Conservation (phyloP, 331 rosid species). For the Phaseolus coccineus region DNA sequence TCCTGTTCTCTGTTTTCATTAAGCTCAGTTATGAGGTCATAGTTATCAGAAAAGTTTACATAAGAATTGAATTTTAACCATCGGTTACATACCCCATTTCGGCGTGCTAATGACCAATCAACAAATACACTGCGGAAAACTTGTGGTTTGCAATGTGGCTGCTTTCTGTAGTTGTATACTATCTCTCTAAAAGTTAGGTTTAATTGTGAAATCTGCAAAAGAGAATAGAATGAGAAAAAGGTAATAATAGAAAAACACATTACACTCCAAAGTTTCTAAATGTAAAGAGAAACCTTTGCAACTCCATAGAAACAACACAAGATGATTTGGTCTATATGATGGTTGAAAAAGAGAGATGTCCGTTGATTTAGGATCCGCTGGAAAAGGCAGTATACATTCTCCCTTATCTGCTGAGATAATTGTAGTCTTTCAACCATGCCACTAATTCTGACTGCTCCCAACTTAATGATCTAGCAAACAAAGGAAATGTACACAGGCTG, state of each 20-base stretch:
- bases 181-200: conserved; percentile 86
- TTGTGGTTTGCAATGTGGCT: conserved; percentile 89
- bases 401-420: conserved; percentile 84
- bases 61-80: conserved; percentile 1
- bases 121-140: conserved; percentile 92
- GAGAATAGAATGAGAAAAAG: conserved; percentile 46
- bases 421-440: conserved; percentile 97
- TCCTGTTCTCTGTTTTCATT: conserved; percentile 71
- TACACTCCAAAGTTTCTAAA: conserved; percentile 18
- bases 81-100: conserved; percentile 63
- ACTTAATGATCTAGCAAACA: conserved; percentile 66
- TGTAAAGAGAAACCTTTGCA: conserved; percentile 72
- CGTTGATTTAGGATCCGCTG: conserved; percentile 79
- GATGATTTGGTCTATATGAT: conserved; percentile 91
- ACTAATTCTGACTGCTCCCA: conserved; percentile 96
- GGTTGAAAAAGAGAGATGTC: conserved; percentile 85
- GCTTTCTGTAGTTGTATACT: conserved; percentile 86
- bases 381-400: conserved; percentile 84
- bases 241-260: conserved; percentile 32
- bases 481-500: conserved; percentile 25
- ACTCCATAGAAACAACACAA: conserved; percentile 93
- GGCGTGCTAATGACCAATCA: conserved; percentile 76
- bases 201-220: conserved; percentile 86
- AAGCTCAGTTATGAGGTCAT: conserved; percentile 48
- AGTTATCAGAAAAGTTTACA: conserved; percentile 21